These are phyloP conservation scores for Cystoderma amianthinum DNA, from an alignment of 768 basidiomycete species.

Conservation along the genomic window DNA sequence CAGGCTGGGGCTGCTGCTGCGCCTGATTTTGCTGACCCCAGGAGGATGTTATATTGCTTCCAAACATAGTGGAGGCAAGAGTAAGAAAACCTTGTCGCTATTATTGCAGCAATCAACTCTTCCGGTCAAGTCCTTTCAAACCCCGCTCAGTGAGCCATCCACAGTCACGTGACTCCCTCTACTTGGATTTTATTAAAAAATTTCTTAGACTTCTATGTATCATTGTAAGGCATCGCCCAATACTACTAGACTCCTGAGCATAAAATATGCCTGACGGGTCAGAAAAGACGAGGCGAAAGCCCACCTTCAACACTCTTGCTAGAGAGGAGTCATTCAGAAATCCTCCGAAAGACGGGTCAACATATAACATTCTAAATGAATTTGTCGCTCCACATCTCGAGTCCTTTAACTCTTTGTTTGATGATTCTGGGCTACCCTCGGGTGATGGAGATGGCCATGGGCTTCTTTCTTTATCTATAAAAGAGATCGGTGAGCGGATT, in stretches of 20 bases:
- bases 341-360: constrained; percentile 62
- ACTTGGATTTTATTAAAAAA: no score
- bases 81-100: constrained; percentile 2
- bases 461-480: constrained; percentile 66
- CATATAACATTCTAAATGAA: constrained; percentile 81
- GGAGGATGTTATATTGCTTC: constrained; percentile 31
- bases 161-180: no score
- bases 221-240: no score
- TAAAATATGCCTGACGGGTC: constrained; percentile 48
- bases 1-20: constrained; percentile 32
- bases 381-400: constrained; percentile 92
- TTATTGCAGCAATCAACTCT: constrained; percentile 10
- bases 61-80: constrained; percentile 50
- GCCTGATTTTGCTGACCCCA: constrained; percentile 68
- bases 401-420: constrained; percentile 94
- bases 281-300: constrained; percentile 25
- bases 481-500: constrained; percentile 87
- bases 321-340: constrained; percentile 75
- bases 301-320: constrained; percentile 76
- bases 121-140: constrained; percentile 20
- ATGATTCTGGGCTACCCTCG: constrained; percentile 75
- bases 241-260: no score
- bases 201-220: no score
- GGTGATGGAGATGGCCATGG: constrained; percentile 78
- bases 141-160: no score